Conservation (phyloP, 2,329 filamentous ascomycete species). For the Aspergillus sp. region DNA sequence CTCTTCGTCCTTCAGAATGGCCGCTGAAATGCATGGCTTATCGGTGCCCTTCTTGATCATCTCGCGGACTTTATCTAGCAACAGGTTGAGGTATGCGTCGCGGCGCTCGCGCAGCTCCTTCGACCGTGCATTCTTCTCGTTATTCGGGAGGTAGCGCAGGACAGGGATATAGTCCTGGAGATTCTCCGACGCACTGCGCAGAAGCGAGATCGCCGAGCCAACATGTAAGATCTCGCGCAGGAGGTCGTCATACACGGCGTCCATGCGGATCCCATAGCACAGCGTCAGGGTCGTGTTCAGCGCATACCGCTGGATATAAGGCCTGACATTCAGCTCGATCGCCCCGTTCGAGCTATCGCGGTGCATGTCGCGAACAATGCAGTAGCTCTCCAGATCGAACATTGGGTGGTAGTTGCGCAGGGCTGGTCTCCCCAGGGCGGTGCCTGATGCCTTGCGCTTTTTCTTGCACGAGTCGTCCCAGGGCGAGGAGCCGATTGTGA, state of each 20-base stretch:
- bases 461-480: slow-evolving; percentile 75
- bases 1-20: slow-evolving; percentile 65
- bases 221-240: slow-evolving; percentile 71
- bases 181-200: slow-evolving; percentile 72
- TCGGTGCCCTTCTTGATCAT: slow-evolving; percentile 60
- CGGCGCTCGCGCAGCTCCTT: slow-evolving; percentile 62
- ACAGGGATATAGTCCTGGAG: slow-evolving; percentile 75
- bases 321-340: slow-evolving; percentile 62
- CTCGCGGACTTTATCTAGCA: slow-evolving; percentile 56
- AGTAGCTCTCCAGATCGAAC: slow-evolving; percentile 70
- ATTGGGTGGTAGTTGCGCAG: slow-evolving; percentile 73
- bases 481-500: slow-evolving; percentile 75
- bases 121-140: slow-evolving; percentile 57
- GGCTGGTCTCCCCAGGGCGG: slow-evolving; percentile 69
- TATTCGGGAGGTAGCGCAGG: slow-evolving; percentile 58
- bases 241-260: slow-evolving; percentile 64
- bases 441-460: slow-evolving; percentile 70
- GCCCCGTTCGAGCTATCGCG: slow-evolving; percentile 60
- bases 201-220: slow-evolving; percentile 68
- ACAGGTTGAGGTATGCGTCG: slow-evolving; percentile 60
- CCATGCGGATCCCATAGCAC: slow-evolving; percentile 72
- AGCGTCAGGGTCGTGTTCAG: slow-evolving; percentile 72
- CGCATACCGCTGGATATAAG: slow-evolving; percentile 69
- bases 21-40: slow-evolving; percentile 63
- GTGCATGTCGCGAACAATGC: slow-evolving; percentile 67